Conservation (phyloP, 805 yeast species). For the Yamadazyma endophytica region DNA sequence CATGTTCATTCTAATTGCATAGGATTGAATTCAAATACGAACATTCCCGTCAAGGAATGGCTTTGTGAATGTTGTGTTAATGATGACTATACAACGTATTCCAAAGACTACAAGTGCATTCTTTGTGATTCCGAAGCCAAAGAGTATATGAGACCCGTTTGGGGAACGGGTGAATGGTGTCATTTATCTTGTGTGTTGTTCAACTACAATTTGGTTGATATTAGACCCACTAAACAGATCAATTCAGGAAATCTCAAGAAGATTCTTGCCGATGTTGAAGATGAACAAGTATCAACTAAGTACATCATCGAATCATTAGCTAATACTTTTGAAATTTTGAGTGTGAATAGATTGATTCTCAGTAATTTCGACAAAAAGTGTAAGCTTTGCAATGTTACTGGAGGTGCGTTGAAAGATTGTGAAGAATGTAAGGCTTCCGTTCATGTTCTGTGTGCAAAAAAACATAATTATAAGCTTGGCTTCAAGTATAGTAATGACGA, state of each 20-base stretch:
- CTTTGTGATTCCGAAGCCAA: conserved; percentile 51
- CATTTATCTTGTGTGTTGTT: conserved; percentile 72
- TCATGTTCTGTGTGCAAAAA: conserved; percentile 62
- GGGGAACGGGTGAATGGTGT: conserved; percentile 63
- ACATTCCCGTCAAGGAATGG: conserved; percentile 49
- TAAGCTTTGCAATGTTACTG: conserved; percentile 34
- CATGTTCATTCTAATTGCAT: conserved; percentile 69
- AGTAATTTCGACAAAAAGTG: conserved; percentile 34
- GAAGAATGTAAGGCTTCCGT: conserved; percentile 34
- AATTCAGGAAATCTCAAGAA: conserved; percentile 1
- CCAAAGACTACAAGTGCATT: conserved; percentile 57
- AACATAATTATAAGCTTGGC: conserved; percentile 47
- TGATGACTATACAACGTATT: conserved; percentile 54
- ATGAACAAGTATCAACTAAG: conserved; percentile 2
- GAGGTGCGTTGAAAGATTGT: conserved; percentile 52
- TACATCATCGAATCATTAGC: conserved; percentile 2
- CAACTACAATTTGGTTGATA: conserved; percentile 36
- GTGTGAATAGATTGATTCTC: conserved; percentile 22
- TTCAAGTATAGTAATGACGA: conserved; percentile 36
- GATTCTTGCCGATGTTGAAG: not conserved
- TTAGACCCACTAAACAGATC: conserved; percentile 21
- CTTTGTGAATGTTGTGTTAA: conserved; percentile 77
- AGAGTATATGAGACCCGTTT: conserved; percentile 70
- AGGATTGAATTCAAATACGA: conserved; percentile 33
- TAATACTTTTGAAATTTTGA: conserved; percentile 21